A percentile compares a stretch with the other conserved stretches of the same genome.
Conservation (phyloP, 2,329 filamentous ascomycete genomes). For the Ascosphaera aggregata region DNA sequence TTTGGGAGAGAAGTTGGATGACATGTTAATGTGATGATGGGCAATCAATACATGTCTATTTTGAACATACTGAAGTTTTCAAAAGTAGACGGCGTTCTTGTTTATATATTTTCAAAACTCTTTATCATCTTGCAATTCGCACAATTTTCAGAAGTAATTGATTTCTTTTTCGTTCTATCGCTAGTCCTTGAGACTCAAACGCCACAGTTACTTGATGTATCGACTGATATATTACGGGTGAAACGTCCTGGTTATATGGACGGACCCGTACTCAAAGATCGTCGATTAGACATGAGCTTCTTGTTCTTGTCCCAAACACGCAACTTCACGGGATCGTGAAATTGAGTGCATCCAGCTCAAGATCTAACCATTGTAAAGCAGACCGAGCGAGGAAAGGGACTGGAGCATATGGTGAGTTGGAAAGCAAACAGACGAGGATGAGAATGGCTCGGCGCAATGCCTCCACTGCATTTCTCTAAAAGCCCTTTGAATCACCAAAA, state of each 20-base stretch:
- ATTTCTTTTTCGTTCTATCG: not conserved
- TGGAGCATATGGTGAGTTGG: slow-evolving; percentile 1
- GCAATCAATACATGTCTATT: not conserved
- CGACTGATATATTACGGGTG: slow-evolving; percentile 24
- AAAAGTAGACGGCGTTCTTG: slow-evolving; percentile 1
- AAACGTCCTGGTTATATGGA: slow-evolving; percentile 14
- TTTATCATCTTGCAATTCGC: not conserved
- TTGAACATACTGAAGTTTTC: not conserved
- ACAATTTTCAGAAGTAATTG: not conserved
- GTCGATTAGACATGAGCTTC: slow-evolving; percentile 12
- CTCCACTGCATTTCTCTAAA: not conserved
- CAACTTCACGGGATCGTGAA: slow-evolving; percentile 10
- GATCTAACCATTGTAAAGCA: slow-evolving; percentile 13
- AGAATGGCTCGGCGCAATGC: not conserved
- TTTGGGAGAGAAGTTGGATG: slow-evolving; percentile 71
- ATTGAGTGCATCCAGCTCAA: slow-evolving; percentile 17
- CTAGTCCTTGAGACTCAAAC: not conserved
- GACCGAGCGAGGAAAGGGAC: slow-evolving; percentile 31
- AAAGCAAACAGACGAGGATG: not conserved
- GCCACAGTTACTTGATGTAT: slow-evolving; percentile 9
- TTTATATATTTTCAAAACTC: not conserved
- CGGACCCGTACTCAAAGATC: slow-evolving; percentile 29
- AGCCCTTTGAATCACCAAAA: not conserved
- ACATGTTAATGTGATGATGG: slow-evolving; percentile 53
- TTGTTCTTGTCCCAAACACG: slow-evolving; percentile 25